Evolutionary conservation across 2,329 filamentous ascomycete species (phyloP), one percentile per base, ranked within the genome.

Genomic region (Trichoderma brevicompactum): DNA sequence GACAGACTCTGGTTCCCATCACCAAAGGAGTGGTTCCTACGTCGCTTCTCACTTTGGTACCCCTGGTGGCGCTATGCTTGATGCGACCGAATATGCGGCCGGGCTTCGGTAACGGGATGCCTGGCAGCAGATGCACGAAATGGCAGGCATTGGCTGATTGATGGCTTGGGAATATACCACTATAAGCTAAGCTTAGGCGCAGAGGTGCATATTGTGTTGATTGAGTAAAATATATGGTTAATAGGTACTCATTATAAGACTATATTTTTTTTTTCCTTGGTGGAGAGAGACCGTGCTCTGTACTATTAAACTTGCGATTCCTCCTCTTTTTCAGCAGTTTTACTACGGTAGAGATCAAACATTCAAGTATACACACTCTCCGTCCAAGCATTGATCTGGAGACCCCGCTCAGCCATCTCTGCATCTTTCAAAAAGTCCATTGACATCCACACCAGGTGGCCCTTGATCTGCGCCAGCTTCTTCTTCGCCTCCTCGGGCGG

Each of bases 391-490:
- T 98, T 98, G 46, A 98, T 87, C 78, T 93, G 89, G 77, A 98
- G 73, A 0, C 94, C 94, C 72, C 85, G 87, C 80, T 97, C 94
- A 0, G 94, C 94, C 93, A 98, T 96, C 71, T 92, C 85, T 0
- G 89, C 92, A 69, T 96, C 88, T 72, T 86, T 83, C 74, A 98
- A 78, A 75, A 97, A 98, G 52, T 93, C 87, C 72, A 98, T 77
- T n/a, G 93, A 93, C 89, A 97, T 94, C 92, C 92, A 96, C 7
- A 98, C 94, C 46, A 98, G 77, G 80, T 98, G 94, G 0, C 94
- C 94, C 79, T 88, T 89, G 70, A 98, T 87, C 73, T 89, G 83
- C 71, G 92, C 88, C 56, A 98, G 80, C 76, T 94, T 92, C 69
- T 83, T 76, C 15, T 91, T 85, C 7, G 95, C 87, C 64, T 96